These are phyloP conservation scores for Podospora bellae-mahoneyi DNA, from an alignment of 495 filamentous ascomycete genomes.

Conservation along the genomic window DNA sequence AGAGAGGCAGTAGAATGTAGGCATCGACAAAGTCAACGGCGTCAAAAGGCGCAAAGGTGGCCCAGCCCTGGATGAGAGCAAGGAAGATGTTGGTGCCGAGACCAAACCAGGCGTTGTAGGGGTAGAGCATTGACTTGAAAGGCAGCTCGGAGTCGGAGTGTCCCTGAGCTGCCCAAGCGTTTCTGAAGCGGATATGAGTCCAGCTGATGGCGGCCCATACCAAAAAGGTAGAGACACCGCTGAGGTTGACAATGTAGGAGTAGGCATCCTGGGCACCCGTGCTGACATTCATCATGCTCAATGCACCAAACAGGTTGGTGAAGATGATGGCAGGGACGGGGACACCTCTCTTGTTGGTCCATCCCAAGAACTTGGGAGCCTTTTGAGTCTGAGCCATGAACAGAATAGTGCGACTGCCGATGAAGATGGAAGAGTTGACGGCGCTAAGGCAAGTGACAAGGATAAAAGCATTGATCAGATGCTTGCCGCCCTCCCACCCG, in stretches of 20 bases:
- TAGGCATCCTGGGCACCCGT: conserved; percentile 57
- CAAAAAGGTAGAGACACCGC: conserved; percentile 60
- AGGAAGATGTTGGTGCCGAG: conserved; percentile 60
- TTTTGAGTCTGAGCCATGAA: conserved; percentile 64
- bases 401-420: conserved; percentile 61
- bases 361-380: conserved; percentile 63
- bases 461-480: conserved; percentile 71
- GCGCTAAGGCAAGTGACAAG: conserved; percentile 67
- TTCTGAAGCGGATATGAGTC: conserved; percentile 65
- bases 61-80: conserved; percentile 62
- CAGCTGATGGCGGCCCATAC: conserved; percentile 65
- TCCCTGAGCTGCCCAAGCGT: conserved; percentile 55
- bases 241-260: conserved; percentile 47
- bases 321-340: conserved; percentile 61
- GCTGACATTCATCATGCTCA: conserved; percentile 63
- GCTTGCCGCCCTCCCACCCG: conserved; percentile 51
- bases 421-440: conserved; percentile 66
- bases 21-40: conserved; percentile 61
- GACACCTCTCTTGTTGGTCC: conserved; percentile 60
- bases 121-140: conserved; percentile 57
- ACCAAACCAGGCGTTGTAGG: conserved; percentile 60
- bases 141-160: conserved; percentile 52
- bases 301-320: conserved; percentile 61
- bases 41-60: conserved; percentile 53
- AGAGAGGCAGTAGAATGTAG: conserved; percentile 66